These are phyloP conservation scores for Puccinia hordei DNA, from an alignment of 1,284 basidiomycete genomes.

Conservation along the genomic window DNA sequence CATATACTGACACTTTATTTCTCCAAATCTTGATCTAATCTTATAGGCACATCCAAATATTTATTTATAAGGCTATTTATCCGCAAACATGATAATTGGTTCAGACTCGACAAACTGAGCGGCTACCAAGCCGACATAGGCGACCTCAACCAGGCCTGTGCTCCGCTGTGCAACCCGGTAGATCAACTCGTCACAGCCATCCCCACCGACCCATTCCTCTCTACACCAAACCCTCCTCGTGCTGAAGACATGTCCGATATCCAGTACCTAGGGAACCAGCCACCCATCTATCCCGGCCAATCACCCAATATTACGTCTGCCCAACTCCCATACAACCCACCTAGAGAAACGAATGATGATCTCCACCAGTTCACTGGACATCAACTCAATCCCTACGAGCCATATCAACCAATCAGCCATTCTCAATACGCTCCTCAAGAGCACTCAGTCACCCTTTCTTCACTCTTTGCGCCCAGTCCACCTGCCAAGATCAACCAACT, in stretches of 20 bases:
- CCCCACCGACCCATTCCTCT: neutral
- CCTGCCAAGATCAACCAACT: conserved; percentile 3
- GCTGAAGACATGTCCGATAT: neutral
- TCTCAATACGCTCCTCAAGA: neutral
- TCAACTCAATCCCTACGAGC: too few relatives aligned
- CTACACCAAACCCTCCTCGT: neutral
- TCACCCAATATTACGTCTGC: neutral
- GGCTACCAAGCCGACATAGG: conserved; percentile 28
- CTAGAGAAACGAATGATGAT: too few relatives aligned
- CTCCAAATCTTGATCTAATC: neutral
- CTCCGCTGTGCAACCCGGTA: neutral
- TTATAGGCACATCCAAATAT: conserved; percentile 31
- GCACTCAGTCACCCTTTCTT: neutral
- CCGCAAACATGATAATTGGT: conserved; percentile 47
- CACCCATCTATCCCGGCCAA: neutral
- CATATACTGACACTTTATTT: neutral
- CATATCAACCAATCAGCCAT: too few relatives aligned
- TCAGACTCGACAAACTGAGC: conserved; percentile 39
- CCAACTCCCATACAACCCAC: neutral
- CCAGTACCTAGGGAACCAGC: neutral
- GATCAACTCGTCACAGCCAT: neutral
- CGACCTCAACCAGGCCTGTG: conserved; percentile 17
- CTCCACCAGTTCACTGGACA: too few relatives aligned
- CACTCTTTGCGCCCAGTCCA: neutral
- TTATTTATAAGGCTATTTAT: conserved; percentile 48